Percentiles rank a stretch among this genome's conserved stretches.
Conservation (phyloP, 352 stramenopile genomes). For the Chrysophaeum taylorii region DNA sequence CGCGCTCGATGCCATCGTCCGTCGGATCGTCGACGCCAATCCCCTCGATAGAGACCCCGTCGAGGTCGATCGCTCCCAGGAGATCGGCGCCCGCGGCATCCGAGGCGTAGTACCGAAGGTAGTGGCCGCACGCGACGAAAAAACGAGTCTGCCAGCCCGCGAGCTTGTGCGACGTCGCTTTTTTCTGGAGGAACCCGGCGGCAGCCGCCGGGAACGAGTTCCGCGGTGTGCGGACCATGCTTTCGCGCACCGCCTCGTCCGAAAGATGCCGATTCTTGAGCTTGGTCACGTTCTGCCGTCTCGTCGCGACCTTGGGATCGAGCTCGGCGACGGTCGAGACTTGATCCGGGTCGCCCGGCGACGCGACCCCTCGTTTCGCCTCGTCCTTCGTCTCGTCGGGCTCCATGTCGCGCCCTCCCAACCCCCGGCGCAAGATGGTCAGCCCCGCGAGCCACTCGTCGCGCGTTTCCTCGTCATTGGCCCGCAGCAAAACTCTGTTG, state of each 20-base stretch:
- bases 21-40: not conserved
- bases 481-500: not conserved
- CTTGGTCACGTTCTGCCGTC: not conserved
- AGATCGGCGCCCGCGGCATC: not conserved
- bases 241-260: not conserved
- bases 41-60: not conserved
- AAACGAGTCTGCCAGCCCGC: not conserved
- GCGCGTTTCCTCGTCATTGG: not conserved
- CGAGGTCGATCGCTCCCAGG: conserved; percentile 2
- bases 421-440: no score
- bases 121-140: not conserved
- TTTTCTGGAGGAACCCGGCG: not conserved
- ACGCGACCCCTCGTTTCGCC: not conserved
- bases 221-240: not conserved
- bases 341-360: no score
- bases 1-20: not conserved
- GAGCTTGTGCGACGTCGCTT: not conserved
- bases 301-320: not conserved
- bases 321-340: no score
- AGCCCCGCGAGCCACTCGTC: not conserved
- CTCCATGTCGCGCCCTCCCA: no score
- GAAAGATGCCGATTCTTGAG: not conserved
- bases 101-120: not conserved
- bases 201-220: not conserved
- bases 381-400: no score